Percentiles rank a stretch among this genome's conserved stretches.
phyloP scores from a whole-genome alignment of 805 yeast genomes.

The Starmerella roubikii region DNA sequence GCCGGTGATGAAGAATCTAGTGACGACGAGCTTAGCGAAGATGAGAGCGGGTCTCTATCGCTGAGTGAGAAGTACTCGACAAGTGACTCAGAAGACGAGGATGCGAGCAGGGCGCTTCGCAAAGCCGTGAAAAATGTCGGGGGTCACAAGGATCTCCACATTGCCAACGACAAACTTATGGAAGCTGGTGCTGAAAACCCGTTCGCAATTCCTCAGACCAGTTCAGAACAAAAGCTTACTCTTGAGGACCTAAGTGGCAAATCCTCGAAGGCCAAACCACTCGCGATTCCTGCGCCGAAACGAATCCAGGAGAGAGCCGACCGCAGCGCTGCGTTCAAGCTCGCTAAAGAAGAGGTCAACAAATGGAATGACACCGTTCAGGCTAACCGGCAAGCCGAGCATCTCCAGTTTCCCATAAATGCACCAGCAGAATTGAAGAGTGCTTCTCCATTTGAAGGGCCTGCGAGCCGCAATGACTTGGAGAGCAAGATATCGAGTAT shows the following conservation, averaged over 20 bases:
- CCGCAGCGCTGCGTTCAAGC: slow-evolving; percentile 78
- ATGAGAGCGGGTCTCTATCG: neutral
- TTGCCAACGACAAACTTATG: slow-evolving; percentile 15
- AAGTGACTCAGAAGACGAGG: slow-evolving; percentile 30
- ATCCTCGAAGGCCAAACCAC: slow-evolving; percentile 29
- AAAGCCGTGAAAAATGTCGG: slow-evolving; percentile 26
- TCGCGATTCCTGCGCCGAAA: slow-evolving; percentile 72
- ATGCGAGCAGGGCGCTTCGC: slow-evolving; percentile 35
- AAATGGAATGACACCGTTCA: slow-evolving; percentile 81
- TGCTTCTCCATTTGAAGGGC: slow-evolving; percentile 42
- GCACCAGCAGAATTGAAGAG: slow-evolving; percentile 29
- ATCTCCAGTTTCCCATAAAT: slow-evolving; percentile 60
- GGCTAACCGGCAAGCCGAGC: slow-evolving; percentile 71
- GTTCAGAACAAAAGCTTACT: slow-evolving; percentile 15
- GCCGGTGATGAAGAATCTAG: slow-evolving; percentile 3
- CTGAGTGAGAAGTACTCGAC: slow-evolving; percentile 10
- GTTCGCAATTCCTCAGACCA: slow-evolving; percentile 6
- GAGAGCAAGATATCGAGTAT: slow-evolving; percentile 53
- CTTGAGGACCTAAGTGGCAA: slow-evolving; percentile 20
- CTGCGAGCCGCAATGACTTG: slow-evolving; percentile 39
- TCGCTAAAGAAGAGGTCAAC: slow-evolving; percentile 71
- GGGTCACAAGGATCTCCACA: slow-evolving; percentile 4
- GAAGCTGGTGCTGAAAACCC: slow-evolving; percentile 25
- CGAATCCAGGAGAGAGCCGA: slow-evolving; percentile 77
- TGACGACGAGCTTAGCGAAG: slow-evolving; percentile 3